Base-by-base conservation (phyloP, 176 grass and related monocot species). In the Cocos nucifera region DNA sequence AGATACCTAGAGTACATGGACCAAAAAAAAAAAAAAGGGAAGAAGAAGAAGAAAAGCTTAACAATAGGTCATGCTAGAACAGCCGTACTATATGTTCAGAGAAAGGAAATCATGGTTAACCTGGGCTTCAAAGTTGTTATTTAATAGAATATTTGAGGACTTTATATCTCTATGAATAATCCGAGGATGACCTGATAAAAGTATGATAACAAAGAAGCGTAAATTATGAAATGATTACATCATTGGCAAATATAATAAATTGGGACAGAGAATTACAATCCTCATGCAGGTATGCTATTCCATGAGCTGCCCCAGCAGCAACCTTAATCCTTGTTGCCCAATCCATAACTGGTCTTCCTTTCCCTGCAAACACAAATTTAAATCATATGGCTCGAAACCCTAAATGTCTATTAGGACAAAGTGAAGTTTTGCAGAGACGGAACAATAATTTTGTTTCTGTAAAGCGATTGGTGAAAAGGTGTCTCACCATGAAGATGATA, bases 121-220 rank as follows among this genome's bases (percentile, higher is more conserved):
- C 94, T 93, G 82, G 81, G 94, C 88, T 80, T 98, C 94, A 1
- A 86, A 98, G 70, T 89, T 89, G 78, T 89, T 81, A 72, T 98
- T 85, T 76, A 98, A 72, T 20, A 98, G 80, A 93, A 98, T 98
- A 79, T 98, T 98, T 58, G 94, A 98, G 39, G 94, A 98, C 63
- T 98, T 98, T 83, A 98, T 98, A 79, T 98, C 94, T 73, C 94
- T 82, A 22, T 98, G 94, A 48, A 98, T 98, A 77, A 98, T 98
- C 57, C 94, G 73, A 49, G 94, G 94, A 86, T 98, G 79, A 79
- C 94, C 94, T 98, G 71, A 57, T 61, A 30, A 71, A 25, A 83
- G n/a, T 69, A 65, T 30, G 63, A 63, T 50, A 17, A 20, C 23
- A 70, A 65, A 65, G 20, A 64, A 53, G 56, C 35, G 32, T 63